phyloP scores from a whole-genome alignment of 768 basidiomycete genomes.

The Ramaria rubella region DNA sequence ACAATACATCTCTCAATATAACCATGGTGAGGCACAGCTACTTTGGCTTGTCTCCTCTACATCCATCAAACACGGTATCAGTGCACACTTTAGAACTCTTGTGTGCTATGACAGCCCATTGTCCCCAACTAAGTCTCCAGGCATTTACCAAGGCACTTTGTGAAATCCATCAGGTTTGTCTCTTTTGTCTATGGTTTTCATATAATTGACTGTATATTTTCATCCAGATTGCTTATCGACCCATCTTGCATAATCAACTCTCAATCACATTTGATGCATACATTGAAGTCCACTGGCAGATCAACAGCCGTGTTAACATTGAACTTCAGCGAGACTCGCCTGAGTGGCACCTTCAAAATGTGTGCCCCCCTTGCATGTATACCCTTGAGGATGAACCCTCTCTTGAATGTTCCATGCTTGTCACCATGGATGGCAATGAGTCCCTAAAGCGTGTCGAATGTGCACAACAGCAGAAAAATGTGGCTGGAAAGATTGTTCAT shows the following conservation, averaged over 20 bases:
- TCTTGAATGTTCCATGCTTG: slow-evolving; percentile 20
- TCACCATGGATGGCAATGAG: slow-evolving; percentile 30
- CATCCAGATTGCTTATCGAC: slow-evolving; percentile 23
- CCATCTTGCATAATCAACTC: slow-evolving; percentile 19
- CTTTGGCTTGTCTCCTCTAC: neutral
- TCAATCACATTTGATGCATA: slow-evolving; percentile 32
- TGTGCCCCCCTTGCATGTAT: slow-evolving; percentile 34
- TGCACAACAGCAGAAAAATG: slow-evolving; percentile 14
- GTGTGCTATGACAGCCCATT: neutral
- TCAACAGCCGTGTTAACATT: slow-evolving; percentile 19
- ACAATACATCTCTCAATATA: neutral
- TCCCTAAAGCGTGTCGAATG: slow-evolving; percentile 26
- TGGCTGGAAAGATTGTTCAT: slow-evolving; percentile 16
- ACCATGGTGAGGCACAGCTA: neutral
- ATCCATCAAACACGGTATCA: neutral
- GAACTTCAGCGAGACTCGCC: slow-evolving; percentile 21
- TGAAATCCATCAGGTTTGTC: neutral
- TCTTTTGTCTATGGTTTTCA: neutral
- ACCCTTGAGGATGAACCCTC: slow-evolving; percentile 27
- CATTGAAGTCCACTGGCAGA: slow-evolving; percentile 19
- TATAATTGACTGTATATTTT: neutral
- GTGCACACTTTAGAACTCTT: neutral
- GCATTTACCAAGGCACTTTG: neutral
- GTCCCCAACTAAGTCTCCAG: neutral
- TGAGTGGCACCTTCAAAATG: slow-evolving; percentile 29